Evolutionary conservation across 345 rosid genomes (phyloP), one percentile per base, ranked within the genome.

Genomic region (Pugionium cornutum): DNA sequence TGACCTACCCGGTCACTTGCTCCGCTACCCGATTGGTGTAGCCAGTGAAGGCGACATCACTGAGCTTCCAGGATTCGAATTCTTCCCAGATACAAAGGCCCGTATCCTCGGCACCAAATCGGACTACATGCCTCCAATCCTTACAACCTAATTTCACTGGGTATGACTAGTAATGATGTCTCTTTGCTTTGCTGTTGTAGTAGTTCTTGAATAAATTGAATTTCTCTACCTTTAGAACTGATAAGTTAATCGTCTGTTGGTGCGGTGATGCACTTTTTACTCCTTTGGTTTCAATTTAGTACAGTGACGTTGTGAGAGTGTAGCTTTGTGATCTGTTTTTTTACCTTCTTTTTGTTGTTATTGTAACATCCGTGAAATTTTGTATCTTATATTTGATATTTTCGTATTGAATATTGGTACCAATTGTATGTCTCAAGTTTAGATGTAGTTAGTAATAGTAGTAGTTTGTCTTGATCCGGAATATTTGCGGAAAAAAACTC

Each of bases 81-180:
- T 69, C 85, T 91, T 94, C 89, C 99, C 97, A 0, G 99, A 94
- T 75, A 88, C 96, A 3, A 87, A 85, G 75, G 99, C 96, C 45
- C 87, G 83, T 11, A 55, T 94, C 67, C 89, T 94, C 6, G 99
- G 99, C 5, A 9, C 84, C 56, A 88, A 84, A 71, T 88, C 99
- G 8, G 97, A 91, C 77, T 88, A 83, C 78, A 64, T 94, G 58
- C 99, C 99, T 28, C 96, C 97, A 27, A 89, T 88, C 82, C 89
- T 94, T 27, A 91, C 99, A 29, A 94, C 99, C 59, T 90, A 76
- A 70, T 35, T 18, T 59, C 43, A 56, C 39, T 64, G 9, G 52
- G 45, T 55, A 55, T 51, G 69, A 31, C 46, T 27, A 58, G 53
- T 44, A 35, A 44, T n/a, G 41, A 51, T 51, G 42, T 50, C 40